Conservation (phyloP, 83 land plant genomes). For the Picea engelmannii region DNA sequence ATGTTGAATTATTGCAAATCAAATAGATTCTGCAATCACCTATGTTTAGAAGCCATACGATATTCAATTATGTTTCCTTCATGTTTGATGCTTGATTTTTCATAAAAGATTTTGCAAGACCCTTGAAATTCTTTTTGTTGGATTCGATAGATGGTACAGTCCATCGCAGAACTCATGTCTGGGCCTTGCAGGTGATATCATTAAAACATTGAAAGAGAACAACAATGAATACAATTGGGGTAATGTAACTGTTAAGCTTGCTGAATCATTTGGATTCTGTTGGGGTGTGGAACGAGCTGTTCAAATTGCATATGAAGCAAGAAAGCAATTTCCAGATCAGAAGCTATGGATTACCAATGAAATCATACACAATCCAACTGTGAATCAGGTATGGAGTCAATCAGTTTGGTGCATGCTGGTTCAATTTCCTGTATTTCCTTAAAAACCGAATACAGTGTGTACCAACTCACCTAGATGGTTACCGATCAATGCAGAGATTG, state of each 20-base stretch:
- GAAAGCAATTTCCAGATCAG: slow-evolving; percentile 47
- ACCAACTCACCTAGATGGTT: not conserved
- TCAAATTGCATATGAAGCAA: slow-evolving; percentile 56
- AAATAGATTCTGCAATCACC: not conserved
- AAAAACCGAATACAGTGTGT: not conserved
- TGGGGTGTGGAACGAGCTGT: slow-evolving; percentile 64
- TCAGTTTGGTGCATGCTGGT: not conserved
- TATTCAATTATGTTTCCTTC: not conserved
- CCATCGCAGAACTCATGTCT: not conserved
- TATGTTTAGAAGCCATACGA: not conserved
- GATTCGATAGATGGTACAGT: not conserved
- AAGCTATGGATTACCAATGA: slow-evolving; percentile 55
- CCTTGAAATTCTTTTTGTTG: slow-evolving; percentile 4
- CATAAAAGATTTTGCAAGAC: not conserved
- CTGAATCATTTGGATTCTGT: slow-evolving; percentile 49
- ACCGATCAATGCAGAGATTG: slow-evolving; percentile 24
- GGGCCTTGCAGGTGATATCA: slow-evolving; percentile 40
- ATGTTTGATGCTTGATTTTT: not conserved
- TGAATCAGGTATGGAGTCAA: slow-evolving; percentile 33
- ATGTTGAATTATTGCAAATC: too few species aligned
- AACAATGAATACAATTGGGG: slow-evolving; percentile 40
- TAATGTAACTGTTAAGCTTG: slow-evolving; percentile 54
- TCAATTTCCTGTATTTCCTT: not conserved
- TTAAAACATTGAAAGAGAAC: slow-evolving; percentile 49
- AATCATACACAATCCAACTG: slow-evolving; percentile 57